Evolutionary conservation across 768 basidiomycete genomes (phyloP).

Genomic region (Thelephora ganbajun): DNA sequence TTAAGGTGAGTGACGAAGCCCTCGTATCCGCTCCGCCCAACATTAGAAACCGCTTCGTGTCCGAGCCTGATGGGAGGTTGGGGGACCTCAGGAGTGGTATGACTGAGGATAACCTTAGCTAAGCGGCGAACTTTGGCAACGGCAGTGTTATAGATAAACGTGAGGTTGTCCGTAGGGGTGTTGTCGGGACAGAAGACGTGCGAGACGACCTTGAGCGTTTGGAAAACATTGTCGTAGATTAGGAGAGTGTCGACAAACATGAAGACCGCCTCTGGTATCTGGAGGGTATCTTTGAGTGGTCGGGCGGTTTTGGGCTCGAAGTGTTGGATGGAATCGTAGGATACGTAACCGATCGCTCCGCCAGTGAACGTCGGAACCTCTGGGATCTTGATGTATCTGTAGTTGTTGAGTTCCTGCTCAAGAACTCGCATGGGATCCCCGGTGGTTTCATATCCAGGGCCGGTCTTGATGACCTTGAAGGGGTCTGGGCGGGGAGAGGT

Average conservation of each 20-base stretch:
- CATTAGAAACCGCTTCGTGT: slow-evolving; percentile 66
- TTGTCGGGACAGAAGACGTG: slow-evolving; percentile 82
- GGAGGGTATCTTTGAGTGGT: slow-evolving; percentile 58
- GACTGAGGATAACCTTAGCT: slow-evolving; percentile 50
- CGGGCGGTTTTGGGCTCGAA: slow-evolving; percentile 90
- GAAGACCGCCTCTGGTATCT: slow-evolving; percentile 92
- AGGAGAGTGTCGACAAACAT: slow-evolving; percentile 95
- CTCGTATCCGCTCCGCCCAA: slow-evolving; percentile 89
- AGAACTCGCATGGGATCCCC: slow-evolving; percentile 83
- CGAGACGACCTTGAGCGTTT: slow-evolving; percentile 88
- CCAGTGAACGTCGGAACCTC: slow-evolving; percentile 93
- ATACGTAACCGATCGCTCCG: slow-evolving; percentile 93
- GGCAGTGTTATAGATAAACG: slow-evolving; percentile 82
- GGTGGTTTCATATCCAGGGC: slow-evolving; percentile 63
- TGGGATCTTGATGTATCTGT: slow-evolving; percentile 84
- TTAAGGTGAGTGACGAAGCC: slow-evolving; percentile 83
- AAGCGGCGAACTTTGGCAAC: slow-evolving; percentile 69
- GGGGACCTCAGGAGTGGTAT: slow-evolving; percentile 44
- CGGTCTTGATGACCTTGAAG: slow-evolving; percentile 81
- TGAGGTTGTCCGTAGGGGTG: slow-evolving; percentile 49
- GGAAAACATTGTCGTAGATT: slow-evolving; percentile 94
- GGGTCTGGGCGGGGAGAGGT: slow-evolving; percentile 46
- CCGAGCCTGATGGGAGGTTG: slow-evolving; percentile 58
- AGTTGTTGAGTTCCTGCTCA: slow-evolving; percentile 73
- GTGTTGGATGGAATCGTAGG: slow-evolving; percentile 91